Evolutionary conservation across 805 yeast species (phyloP).

Genomic region (Metschnikowia chrysomelidarum): DNA sequence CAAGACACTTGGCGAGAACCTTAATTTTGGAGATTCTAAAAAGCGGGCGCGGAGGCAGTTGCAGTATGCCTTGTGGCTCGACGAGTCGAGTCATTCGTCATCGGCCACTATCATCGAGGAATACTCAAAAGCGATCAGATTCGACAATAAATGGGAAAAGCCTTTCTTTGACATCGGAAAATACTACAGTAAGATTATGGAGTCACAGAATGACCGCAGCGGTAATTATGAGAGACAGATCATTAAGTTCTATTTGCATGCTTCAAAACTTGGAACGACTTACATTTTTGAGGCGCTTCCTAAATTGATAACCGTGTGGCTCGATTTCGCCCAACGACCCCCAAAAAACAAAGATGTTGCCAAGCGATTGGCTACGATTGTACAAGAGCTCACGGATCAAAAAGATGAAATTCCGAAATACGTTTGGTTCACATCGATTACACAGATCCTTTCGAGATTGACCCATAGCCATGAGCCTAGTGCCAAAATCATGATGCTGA

Average conservation of each 20-base stretch:
- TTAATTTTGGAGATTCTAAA: constrained; percentile 19
- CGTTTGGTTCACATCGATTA: constrained; percentile 78
- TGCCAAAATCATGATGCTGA: constrained; percentile 50
- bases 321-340: constrained; percentile 58
- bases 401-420: constrained; percentile 46
- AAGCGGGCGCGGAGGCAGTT: constrained; percentile 52
- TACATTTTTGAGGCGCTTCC: constrained; percentile 84
- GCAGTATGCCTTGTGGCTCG: constrained; percentile 86
- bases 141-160: constrained; percentile 66
- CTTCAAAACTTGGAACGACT: constrained; percentile 60
- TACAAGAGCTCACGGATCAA: constrained; percentile 47
- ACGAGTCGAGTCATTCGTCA: constrained; percentile 77
- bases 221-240: constrained; percentile 57
- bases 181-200: constrained; percentile 74
- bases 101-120: constrained; percentile 69
- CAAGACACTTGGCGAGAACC: constrained; percentile 51
- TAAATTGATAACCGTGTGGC: constrained; percentile 86
- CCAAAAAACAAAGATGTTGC: constrained; percentile 29
- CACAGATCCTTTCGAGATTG: constrained; percentile 82
- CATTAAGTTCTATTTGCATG: constrained; percentile 53
- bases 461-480: constrained; percentile 60
- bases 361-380: constrained; percentile 42
- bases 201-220: constrained; percentile 50
- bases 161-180: constrained; percentile 79
- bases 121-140: constrained; percentile 55